phyloP scores from a whole-genome alignment of 2,329 filamentous ascomycete genomes.

The Venturia aucupariae region DNA sequence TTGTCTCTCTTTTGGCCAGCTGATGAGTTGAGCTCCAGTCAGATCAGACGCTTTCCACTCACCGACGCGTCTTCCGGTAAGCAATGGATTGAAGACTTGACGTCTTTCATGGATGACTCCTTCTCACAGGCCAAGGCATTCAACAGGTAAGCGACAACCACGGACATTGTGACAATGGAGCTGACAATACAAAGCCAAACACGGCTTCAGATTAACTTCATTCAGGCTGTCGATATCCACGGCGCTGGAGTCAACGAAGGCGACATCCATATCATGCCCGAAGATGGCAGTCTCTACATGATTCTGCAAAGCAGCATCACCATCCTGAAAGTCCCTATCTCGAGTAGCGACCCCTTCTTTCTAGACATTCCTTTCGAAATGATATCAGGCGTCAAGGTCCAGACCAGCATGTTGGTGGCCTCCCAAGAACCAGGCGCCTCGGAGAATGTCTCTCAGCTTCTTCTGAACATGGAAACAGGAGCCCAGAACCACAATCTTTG shows the following conservation, averaged over 20 bases:
- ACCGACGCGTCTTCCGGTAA: not conserved
- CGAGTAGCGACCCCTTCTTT: not conserved
- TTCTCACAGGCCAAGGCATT: conserved; percentile 4
- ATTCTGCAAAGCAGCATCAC: not conserved
- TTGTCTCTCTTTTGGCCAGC: conserved; percentile 9
- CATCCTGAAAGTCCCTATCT: not conserved
- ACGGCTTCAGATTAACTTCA: not conserved
- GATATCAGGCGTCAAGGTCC: not conserved
- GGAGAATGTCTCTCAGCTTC: not conserved
- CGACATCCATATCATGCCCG: not conserved
- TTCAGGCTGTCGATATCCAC: not conserved
- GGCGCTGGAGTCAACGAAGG: not conserved
- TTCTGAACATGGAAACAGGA: conserved; percentile 1
- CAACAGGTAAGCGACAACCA: not conserved
- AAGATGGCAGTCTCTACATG: not conserved
- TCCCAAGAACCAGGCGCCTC: not conserved
- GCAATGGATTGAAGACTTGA: conserved; percentile 8
- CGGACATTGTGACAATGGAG: too few species aligned
- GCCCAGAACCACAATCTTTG: not conserved
- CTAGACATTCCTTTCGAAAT: not conserved
- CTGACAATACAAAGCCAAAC: not conserved
- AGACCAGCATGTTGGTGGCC: not conserved
- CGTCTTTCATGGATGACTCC: not conserved
- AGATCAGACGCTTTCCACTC: conserved; percentile 3
- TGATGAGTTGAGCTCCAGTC: not conserved